Conservation (phyloP, 305 asterid genomes). For the Fraxinus sp. region DNA sequence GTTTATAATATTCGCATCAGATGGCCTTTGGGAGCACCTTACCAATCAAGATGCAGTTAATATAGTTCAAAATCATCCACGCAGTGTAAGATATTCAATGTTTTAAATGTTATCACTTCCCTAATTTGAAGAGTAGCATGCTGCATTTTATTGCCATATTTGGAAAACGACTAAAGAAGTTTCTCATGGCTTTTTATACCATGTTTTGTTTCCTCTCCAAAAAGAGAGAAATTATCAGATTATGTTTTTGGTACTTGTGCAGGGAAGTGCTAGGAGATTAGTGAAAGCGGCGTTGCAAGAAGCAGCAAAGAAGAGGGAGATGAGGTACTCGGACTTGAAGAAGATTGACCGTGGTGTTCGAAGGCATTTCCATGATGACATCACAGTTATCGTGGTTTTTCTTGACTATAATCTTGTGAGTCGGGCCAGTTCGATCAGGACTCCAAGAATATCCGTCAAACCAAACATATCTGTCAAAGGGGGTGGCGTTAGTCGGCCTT, state of each 20-base stretch:
- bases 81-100: constrained; percentile 43
- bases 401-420: constrained; percentile 68
- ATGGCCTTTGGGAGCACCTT: constrained; percentile 95
- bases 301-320: constrained; percentile 95
- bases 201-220: background rate
- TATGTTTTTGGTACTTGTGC: constrained; percentile 11
- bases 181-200: background rate
- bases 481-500: constrained; percentile 51
- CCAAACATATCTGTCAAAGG: constrained; percentile 62
- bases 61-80: constrained; percentile 73
- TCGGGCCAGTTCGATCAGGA: constrained; percentile 54
- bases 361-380: constrained; percentile 89
- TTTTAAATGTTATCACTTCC: constrained; percentile 5
- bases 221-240: no score
- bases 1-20: constrained; percentile 81
- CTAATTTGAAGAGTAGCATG: background rate
- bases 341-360: constrained; percentile 84
- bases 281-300: constrained; percentile 74
- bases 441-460: constrained; percentile 24
- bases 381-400: constrained; percentile 69
- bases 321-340: constrained; percentile 93
- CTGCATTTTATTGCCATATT: background rate
- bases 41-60: constrained; percentile 85
- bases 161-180: background rate
- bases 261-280: constrained; percentile 89